Evolutionary conservation across 257 asterid species (phyloP).

Genomic region (Solanum verrucosum): DNA sequence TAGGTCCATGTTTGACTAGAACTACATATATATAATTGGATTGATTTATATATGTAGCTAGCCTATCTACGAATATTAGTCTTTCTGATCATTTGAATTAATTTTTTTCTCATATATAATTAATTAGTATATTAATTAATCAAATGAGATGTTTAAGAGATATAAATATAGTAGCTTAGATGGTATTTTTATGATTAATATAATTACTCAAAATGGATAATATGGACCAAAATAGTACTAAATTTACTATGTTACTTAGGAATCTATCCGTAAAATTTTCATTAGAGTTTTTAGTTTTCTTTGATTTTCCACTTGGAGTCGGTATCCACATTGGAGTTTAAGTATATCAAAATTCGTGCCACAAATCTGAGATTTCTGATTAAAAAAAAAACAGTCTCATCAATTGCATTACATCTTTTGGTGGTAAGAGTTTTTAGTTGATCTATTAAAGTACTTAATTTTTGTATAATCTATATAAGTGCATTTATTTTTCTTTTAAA

Average conservation of each 20-base stretch:
- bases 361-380: too few relatives aligned
- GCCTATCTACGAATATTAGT: not conserved
- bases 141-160: not conserved
- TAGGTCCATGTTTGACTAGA: not conserved
- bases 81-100: not conserved
- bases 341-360: too few relatives aligned
- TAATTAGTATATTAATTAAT: not conserved
- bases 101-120: not conserved
- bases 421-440: not conserved
- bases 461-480: not conserved
- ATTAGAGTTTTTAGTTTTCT: too few relatives aligned
- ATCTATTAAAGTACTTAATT: not conserved
- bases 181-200: not conserved
- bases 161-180: not conserved
- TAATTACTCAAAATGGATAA: not conserved
- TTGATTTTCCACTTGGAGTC: too few relatives aligned
- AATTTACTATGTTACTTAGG: not conserved
- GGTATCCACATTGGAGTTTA: too few relatives aligned
- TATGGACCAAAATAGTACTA: not conserved
- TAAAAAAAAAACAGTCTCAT: too few relatives aligned
- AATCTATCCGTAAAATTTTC: not conserved
- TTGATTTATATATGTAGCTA: not conserved
- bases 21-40: not conserved
- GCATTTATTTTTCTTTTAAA: too few relatives aligned
- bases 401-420: fast-evolving